These are phyloP conservation scores for Posidonia oceanica DNA, from an alignment of 116 monocot species.

Conservation along the genomic window DNA sequence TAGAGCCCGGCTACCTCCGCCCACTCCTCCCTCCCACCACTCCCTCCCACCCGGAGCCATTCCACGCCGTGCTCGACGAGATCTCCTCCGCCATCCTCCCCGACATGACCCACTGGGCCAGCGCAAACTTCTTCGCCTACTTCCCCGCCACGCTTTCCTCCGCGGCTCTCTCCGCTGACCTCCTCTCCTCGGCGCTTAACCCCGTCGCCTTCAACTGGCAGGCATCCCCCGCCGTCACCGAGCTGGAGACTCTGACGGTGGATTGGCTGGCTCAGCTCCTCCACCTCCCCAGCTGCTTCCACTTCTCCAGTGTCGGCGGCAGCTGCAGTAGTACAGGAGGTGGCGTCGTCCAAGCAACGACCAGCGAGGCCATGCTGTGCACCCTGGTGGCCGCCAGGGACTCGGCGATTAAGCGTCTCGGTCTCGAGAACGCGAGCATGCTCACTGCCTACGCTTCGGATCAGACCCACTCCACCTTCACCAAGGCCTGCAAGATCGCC, in stretches of 20 bases:
- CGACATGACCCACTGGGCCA: conserved; percentile 61
- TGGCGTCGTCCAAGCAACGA: conserved; percentile 48
- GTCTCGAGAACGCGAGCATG: conserved; percentile 8
- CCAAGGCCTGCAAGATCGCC: conserved; percentile 28
- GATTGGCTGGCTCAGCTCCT: conserved; percentile 58
- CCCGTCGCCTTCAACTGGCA: conserved; percentile 51
- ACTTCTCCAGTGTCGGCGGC: conserved; percentile 36
- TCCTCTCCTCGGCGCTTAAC: conserved; percentile 45
- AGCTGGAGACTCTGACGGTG: conserved; percentile 41
- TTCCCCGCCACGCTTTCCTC: conserved; percentile 44
- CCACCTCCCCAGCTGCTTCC: conserved; percentile 13
- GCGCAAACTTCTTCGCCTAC: conserved; percentile 58
- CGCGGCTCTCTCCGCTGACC: conserved; percentile 41
- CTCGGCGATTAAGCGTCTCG: background rate
- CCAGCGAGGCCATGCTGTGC: conserved; percentile 56
- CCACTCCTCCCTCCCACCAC: conserved; percentile 8
- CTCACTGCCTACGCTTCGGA: conserved; percentile 54
- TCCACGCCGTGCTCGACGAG: conserved; percentile 26
- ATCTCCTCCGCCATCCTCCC: conserved; percentile 28
- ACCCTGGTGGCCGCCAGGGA: conserved; percentile 43
- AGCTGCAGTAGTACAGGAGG: too few species aligned
- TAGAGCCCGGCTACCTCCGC: conserved; percentile 26
- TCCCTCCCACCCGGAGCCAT: too few species aligned
- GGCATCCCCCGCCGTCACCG: conserved; percentile 52
- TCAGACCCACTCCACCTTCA: conserved; percentile 42